phyloP scores from a whole-genome alignment of 306 rosid species.

The Citrullus amarus region DNA sequence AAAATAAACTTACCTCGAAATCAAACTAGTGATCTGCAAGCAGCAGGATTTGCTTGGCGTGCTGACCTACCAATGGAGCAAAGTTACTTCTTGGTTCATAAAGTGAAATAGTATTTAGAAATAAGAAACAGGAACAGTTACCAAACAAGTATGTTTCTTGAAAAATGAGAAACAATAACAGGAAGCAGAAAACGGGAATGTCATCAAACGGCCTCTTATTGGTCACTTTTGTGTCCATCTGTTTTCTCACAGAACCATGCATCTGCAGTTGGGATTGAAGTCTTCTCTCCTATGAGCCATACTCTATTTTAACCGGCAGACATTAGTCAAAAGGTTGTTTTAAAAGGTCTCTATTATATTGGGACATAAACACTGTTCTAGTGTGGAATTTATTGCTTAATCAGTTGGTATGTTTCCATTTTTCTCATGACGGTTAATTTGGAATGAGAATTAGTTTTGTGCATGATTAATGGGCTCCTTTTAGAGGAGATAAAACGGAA shows the following conservation, averaged over 20 bases:
- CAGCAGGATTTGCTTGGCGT: too few species aligned
- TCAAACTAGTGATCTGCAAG: too few species aligned
- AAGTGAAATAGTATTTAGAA: too few species aligned
- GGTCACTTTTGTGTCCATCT: background rate
- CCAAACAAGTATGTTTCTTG: too few species aligned
- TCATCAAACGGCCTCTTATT: background rate
- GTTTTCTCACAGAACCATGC: conserved; percentile 39
- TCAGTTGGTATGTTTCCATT: conserved; percentile 7
- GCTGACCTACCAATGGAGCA: too few species aligned
- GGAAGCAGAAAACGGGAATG: too few species aligned
- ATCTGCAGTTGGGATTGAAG: conserved; percentile 50
- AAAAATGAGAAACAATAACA: too few species aligned
- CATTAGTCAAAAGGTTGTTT: conserved; percentile 57
- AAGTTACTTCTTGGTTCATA: too few species aligned
- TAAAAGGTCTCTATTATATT: background rate
- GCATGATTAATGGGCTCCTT: conserved; percentile 67
- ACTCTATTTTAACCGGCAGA: conserved; percentile 69
- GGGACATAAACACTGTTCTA: background rate
- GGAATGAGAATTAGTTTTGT: conserved; percentile 13
- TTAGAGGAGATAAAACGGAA: conserved; percentile 90
- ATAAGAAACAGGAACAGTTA: too few species aligned
- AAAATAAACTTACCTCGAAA: too few species aligned
- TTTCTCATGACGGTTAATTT: conserved; percentile 7
- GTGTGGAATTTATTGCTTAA: background rate
- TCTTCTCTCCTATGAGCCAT: conserved; percentile 78